phyloP scores from a whole-genome alignment of 148 eudicot genomes.

The Heliosperma pusillum region DNA sequence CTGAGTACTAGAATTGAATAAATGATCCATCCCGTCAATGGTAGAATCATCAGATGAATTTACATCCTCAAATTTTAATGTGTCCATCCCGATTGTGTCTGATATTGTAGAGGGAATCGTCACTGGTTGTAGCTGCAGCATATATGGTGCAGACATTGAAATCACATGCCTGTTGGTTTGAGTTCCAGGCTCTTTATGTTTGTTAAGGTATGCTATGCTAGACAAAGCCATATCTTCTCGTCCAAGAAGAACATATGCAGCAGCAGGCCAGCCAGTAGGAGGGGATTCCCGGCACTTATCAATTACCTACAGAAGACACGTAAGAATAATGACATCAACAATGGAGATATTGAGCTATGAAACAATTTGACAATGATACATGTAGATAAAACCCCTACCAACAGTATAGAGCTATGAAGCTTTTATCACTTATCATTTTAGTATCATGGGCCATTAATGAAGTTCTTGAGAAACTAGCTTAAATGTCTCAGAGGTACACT shows the following conservation, averaged over 20 bases:
- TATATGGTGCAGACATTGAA: conserved; percentile 87
- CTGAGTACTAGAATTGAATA: conserved; percentile 83
- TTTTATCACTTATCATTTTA: neutral
- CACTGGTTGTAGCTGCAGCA: conserved; percentile 86
- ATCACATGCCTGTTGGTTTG: conserved; percentile 52
- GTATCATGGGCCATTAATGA: neutral
- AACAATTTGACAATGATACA: neutral
- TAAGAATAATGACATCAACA: neutral
- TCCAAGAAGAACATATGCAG: conserved; percentile 97
- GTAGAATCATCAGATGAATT: conserved; percentile 69
- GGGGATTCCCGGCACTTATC: conserved; percentile 96
- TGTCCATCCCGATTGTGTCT: conserved; percentile 57
- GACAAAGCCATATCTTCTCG: conserved; percentile 93
- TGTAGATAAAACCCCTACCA: neutral
- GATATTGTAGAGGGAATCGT: conserved; percentile 72
- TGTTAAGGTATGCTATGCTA: conserved; percentile 43
- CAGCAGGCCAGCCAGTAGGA: conserved; percentile 93
- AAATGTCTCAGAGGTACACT: neutral
- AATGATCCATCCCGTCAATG: conserved; percentile 95
- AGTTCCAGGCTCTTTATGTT: conserved; percentile 51
- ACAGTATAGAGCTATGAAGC: conserved; percentile 1
- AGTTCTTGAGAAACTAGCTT: conserved; percentile 24
- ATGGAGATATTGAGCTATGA: neutral
- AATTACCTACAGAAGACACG: conserved; percentile 50
- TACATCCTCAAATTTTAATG: conserved; percentile 54